phyloP scores from a whole-genome alignment of 225 moss, liverwort and hornwort genomes.

The Antitrichia curtipendula region DNA sequence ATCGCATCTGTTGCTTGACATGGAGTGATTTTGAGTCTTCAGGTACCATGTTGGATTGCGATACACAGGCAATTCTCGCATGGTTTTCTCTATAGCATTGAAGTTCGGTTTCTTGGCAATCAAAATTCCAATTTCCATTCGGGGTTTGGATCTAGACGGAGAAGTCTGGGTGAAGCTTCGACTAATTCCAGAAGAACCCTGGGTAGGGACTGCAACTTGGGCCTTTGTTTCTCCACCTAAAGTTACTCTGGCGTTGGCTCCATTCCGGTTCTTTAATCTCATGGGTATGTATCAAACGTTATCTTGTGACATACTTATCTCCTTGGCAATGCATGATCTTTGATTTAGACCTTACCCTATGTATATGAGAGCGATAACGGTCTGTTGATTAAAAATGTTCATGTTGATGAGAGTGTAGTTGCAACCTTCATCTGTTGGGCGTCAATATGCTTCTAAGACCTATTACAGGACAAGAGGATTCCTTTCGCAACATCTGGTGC shows the following conservation, averaged over 20 bases:
- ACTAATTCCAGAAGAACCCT: conserved; percentile 83
- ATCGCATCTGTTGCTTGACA: neutral
- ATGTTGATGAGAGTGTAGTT: neutral
- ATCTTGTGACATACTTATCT: neutral
- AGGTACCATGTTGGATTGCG: conserved; percentile 91
- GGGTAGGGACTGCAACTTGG: conserved; percentile 96
- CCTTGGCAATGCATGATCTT: neutral
- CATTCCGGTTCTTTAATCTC: conserved; percentile 78
- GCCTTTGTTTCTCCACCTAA: conserved; percentile 88
- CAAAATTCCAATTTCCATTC: conserved; percentile 66
- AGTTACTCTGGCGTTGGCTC: conserved; percentile 81
- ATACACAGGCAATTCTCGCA: conserved; percentile 85
- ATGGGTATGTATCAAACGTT: conserved; percentile 49
- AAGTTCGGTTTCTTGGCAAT: conserved; percentile 60
- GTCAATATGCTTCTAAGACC: neutral
- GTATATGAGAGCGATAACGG: neutral
- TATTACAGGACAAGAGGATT: neutral
- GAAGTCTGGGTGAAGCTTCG: conserved; percentile 97
- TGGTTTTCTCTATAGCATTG: conserved; percentile 59
- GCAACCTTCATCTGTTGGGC: neutral
- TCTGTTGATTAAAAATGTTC: neutral
- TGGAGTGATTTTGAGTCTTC: neutral
- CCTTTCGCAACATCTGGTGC: neutral
- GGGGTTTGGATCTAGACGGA: conserved; percentile 90
- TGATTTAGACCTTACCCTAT: neutral